Evolutionary conservation across 2,329 filamentous ascomycete genomes (phyloP).

Genomic region (Calonectria ilicicola): DNA sequence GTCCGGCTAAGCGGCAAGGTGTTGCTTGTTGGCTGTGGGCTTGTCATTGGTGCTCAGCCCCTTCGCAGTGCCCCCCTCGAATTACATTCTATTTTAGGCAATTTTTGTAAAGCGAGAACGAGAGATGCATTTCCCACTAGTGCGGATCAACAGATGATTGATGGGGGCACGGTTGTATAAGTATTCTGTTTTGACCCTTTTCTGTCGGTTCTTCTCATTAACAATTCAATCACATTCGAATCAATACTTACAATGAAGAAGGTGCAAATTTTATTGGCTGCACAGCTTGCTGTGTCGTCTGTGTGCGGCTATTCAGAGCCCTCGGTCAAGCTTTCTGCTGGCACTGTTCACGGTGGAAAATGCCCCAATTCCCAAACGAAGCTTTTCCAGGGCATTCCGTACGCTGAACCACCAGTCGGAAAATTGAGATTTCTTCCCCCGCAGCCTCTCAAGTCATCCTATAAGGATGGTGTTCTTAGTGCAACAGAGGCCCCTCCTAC

Average conservation of each 20-base stretch:
- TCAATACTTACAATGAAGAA: background rate
- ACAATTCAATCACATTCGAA: too few relatives aligned
- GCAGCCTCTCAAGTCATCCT: constrained; percentile 2
- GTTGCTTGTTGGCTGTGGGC: too few relatives aligned
- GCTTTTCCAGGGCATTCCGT: constrained; percentile 33
- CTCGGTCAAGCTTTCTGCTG: background rate
- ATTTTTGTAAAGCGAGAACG: background rate
- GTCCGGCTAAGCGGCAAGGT: too few relatives aligned
- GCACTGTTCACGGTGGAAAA: constrained; percentile 1
- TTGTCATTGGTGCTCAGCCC: background rate
- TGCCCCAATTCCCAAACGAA: background rate
- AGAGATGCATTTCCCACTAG: background rate
- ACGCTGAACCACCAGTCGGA: constrained; percentile 31
- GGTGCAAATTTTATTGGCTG: background rate
- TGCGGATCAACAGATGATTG: background rate
- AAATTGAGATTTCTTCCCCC: constrained; percentile 31
- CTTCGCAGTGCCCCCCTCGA: background rate
- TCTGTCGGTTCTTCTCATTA: background rate
- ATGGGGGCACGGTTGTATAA: background rate
- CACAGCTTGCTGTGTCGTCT: background rate
- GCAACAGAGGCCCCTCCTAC: constrained; percentile 23
- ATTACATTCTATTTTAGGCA: background rate
- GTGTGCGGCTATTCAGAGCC: background rate
- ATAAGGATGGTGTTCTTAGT: constrained; percentile 9
- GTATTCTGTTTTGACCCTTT: too few relatives aligned